These are phyloP conservation scores for Trichoderma reesei DNA, from an alignment of 495 filamentous ascomycete species.

Conservation along the genomic window DNA sequence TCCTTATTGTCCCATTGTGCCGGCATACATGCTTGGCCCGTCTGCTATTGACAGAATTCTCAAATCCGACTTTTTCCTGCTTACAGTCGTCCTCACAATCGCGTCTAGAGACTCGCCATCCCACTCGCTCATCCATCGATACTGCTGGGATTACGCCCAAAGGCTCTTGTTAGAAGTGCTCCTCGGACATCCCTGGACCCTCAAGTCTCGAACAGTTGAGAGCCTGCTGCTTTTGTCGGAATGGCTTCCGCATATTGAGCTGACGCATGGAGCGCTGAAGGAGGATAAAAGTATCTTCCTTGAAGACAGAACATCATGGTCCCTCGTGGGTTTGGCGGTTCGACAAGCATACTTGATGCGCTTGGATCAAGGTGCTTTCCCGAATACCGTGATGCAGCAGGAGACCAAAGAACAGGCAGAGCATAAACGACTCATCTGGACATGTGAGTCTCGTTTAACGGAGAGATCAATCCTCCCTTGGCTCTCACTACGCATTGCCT, in stretches of 20 bases:
- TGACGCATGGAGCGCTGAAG: neutral
- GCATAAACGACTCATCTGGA: neutral
- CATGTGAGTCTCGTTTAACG: neutral
- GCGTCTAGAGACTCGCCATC: constrained; percentile 7
- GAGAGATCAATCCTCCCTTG: neutral
- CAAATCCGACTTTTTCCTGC: neutral
- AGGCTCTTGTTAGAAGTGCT: neutral
- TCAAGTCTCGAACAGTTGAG: neutral
- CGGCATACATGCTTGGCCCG: neutral
- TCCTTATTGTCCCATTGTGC: constrained; percentile 8
- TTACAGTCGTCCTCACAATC: neutral
- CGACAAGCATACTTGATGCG: constrained; percentile 6
- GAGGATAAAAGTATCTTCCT: neutral
- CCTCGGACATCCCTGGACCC: neutral
- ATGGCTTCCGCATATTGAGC: neutral
- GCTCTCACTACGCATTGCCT: neutral
- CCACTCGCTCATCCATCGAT: neutral
- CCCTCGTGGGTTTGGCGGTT: neutral
- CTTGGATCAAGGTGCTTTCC: constrained; percentile 1
- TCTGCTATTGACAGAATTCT: neutral
- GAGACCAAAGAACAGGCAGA: neutral
- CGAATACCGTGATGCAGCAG: neutral
- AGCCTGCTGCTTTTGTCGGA: neutral
- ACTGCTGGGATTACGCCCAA: constrained; percentile 2
- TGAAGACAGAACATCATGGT: constrained; percentile 2